phyloP scores from a whole-genome alignment of 2,329 filamentous ascomycete genomes.

The Neospermospora avenae region DNA sequence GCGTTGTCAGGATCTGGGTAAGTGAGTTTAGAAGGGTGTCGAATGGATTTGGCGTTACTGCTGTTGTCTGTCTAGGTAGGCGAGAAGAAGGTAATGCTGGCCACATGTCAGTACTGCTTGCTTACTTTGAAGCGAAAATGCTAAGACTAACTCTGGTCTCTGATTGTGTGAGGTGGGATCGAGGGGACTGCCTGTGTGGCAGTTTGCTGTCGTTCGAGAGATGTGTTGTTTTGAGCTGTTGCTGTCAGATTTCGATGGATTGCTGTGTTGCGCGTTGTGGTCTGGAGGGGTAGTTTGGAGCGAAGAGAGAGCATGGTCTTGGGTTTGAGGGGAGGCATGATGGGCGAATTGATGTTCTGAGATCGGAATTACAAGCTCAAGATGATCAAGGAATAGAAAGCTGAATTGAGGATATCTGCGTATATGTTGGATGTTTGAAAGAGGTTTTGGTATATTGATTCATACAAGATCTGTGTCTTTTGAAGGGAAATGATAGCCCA shows the following conservation, averaged over 20 bases:
- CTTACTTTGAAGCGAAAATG: not conserved
- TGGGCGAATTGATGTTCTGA: not conserved
- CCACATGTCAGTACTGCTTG: not conserved
- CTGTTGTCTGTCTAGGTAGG: not conserved
- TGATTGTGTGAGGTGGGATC: not conserved
- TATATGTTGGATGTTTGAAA: too few relatives aligned
- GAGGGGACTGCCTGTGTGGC: not conserved
- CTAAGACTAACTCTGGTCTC: too few relatives aligned
- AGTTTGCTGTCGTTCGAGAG: not conserved
- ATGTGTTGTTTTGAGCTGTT: slow-evolving; percentile 14
- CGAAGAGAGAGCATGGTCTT: slow-evolving; percentile 13
- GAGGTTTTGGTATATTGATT: too few relatives aligned
- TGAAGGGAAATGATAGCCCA: too few relatives aligned
- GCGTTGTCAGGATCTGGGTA: slow-evolving; percentile 16
- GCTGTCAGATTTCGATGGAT: slow-evolving; percentile 18
- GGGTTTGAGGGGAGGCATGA: slow-evolving; percentile 24
- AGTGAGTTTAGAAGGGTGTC: slow-evolving; percentile 20
- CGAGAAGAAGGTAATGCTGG: not conserved
- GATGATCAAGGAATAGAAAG: not conserved
- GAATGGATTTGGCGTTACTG: slow-evolving; percentile 15
- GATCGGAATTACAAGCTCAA: too few relatives aligned
- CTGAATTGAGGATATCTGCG: not conserved
- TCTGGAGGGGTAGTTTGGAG: slow-evolving; percentile 9
- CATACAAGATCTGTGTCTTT: too few relatives aligned
- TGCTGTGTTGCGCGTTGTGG: slow-evolving; percentile 3